Evolutionary conservation across 495 filamentous ascomycete species (phyloP).

Genomic region (Rhypophila decipiens): DNA sequence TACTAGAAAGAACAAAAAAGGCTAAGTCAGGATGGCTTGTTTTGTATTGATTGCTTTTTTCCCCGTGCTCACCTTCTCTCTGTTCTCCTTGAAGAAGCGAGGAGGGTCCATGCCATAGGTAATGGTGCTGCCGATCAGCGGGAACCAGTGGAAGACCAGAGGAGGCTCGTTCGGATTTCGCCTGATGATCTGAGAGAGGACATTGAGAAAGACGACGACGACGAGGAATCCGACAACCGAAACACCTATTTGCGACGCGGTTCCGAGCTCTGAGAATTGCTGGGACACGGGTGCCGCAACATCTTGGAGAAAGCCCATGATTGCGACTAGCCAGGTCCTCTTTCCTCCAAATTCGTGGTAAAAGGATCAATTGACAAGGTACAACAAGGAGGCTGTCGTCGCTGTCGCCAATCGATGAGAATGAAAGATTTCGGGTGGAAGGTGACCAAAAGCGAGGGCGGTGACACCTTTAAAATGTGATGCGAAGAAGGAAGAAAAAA

Average conservation of each 20-base stretch:
- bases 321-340: slow-evolving; percentile 1
- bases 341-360: too few species aligned
- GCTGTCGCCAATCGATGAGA: neutral
- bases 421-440: neutral
- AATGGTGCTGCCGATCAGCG: slow-evolving; percentile 71
- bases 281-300: slow-evolving; percentile 37
- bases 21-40: neutral
- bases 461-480: neutral
- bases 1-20: slow-evolving; percentile 13
- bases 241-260: slow-evolving; percentile 40
- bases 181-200: slow-evolving; percentile 62
- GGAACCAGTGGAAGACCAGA: slow-evolving; percentile 79
- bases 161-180: slow-evolving; percentile 69
- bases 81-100: slow-evolving; percentile 65
- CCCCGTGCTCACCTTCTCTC: slow-evolving; percentile 53
- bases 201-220: slow-evolving; percentile 56
- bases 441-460: neutral
- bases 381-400: too few species aligned
- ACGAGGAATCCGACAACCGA: slow-evolving; percentile 40
- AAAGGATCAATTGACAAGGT: too few species aligned
- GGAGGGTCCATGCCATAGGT: slow-evolving; percentile 81
- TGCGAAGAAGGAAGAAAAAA: neutral
- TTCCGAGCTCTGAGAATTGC: slow-evolving; percentile 34
- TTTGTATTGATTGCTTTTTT: neutral
- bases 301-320: slow-evolving; percentile 48